These are phyloP conservation scores for Podila minutissima DNA, from an alignment of 192 early-diverging fungal species.

Conservation along the genomic window DNA sequence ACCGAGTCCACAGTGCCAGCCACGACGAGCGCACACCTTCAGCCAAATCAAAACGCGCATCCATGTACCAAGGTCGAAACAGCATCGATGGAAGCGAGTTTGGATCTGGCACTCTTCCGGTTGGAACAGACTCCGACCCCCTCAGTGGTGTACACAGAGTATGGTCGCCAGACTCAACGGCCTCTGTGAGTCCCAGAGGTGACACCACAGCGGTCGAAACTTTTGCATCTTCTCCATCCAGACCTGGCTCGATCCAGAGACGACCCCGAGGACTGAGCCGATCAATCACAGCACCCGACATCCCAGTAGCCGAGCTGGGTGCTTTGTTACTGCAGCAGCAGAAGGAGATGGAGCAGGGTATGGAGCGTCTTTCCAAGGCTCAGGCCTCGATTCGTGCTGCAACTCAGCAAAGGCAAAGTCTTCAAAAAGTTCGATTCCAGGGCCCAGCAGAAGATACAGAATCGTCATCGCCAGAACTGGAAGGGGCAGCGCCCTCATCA, in stretches of 20 bases:
- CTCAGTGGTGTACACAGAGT: not conserved
- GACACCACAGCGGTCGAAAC: slow-evolving; percentile 30
- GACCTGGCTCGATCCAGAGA: slow-evolving; percentile 20
- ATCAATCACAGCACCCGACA: slow-evolving; percentile 42
- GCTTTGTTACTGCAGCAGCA: slow-evolving; percentile 47
- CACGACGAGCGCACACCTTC: slow-evolving; percentile 24
- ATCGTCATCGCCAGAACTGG: not conserved
- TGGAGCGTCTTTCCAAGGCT: slow-evolving; percentile 39
- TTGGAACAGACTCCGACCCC: slow-evolving; percentile 1
- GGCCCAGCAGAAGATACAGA: not conserved
- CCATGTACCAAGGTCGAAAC: slow-evolving; percentile 31
- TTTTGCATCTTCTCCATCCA: not conserved
- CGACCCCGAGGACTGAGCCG: slow-evolving; percentile 35
- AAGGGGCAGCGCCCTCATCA: not conserved
- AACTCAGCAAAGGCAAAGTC: slow-evolving; percentile 20
- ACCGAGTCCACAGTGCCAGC: slow-evolving; percentile 41
- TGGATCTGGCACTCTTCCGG: slow-evolving; percentile 17
- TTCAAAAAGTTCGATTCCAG: slow-evolving; percentile 27
- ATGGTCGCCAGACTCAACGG: no score
- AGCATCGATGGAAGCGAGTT: slow-evolving; percentile 49
- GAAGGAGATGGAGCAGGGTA: slow-evolving; percentile 41
- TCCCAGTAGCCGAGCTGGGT: slow-evolving; percentile 47
- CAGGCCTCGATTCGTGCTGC: slow-evolving; percentile 31
- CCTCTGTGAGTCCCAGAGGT: slow-evolving; percentile 1
- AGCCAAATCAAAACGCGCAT: slow-evolving; percentile 15